Conservation (phyloP, 805 yeast species). For the Candida suzukii region DNA sequence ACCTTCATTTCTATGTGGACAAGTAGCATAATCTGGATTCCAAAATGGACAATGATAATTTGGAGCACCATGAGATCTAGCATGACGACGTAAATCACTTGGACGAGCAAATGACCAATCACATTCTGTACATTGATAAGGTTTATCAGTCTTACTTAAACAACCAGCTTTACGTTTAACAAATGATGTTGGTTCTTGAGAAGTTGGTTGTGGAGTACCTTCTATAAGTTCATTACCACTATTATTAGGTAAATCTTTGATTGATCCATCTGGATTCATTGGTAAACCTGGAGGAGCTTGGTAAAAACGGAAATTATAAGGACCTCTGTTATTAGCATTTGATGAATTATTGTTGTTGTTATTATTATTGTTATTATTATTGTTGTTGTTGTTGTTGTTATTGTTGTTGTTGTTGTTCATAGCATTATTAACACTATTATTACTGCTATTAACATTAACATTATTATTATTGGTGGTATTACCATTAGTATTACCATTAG, state of each 20-base stretch:
- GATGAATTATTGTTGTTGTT: slow-evolving; percentile 3
- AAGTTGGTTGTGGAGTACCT: neutral
- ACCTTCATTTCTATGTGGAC: slow-evolving; percentile 68
- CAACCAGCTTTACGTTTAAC: slow-evolving; percentile 2
- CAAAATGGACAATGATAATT: slow-evolving; percentile 68
- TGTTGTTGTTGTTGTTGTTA: slow-evolving; percentile 4
- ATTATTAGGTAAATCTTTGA: neutral
- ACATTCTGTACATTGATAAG: slow-evolving; percentile 41
- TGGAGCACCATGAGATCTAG: slow-evolving; percentile 60
- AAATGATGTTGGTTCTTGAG: neutral
- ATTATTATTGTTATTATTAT: slow-evolving; percentile 4
- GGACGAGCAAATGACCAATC: slow-evolving; percentile 66
- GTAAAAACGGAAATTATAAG: neutral
- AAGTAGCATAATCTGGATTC: slow-evolving; percentile 53
- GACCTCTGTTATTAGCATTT: neutral
- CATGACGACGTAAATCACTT: slow-evolving; percentile 63
- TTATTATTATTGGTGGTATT: slow-evolving; percentile 3
- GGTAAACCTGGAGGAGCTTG: neutral
- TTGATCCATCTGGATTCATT: neutral
- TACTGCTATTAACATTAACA: neutral
- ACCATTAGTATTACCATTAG: neutral
- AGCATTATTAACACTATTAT: too few relatives aligned
- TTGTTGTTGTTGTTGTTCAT: slow-evolving; percentile 15
- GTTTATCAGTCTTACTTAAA: slow-evolving; percentile 11
- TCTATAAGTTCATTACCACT: neutral